Evolutionary conservation across 2,329 filamentous ascomycete genomes (phyloP).

Genomic region (Cladosporium oxysporum): DNA sequence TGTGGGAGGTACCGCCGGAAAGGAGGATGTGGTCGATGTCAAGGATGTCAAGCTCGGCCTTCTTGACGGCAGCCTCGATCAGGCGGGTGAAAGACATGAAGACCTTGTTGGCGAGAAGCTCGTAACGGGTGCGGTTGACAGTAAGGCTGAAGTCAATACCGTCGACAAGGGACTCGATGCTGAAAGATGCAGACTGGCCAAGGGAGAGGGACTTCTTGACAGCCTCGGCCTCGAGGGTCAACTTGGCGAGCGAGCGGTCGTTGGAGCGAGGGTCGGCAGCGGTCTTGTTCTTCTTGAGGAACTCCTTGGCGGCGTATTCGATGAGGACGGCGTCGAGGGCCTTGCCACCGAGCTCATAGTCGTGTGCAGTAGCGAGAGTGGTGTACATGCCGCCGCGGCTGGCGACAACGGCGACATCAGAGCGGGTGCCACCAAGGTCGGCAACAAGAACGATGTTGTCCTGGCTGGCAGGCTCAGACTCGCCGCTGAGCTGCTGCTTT

Average conservation of each 20-base stretch:
- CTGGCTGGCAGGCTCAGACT: slow-evolving; percentile 66
- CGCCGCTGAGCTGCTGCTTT: slow-evolving; percentile 45
- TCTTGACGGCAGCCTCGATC: slow-evolving; percentile 81
- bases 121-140: slow-evolving; percentile 91
- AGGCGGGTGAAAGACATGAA: slow-evolving; percentile 86
- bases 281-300: slow-evolving; percentile 91
- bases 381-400: slow-evolving; percentile 96
- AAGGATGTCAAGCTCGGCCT: slow-evolving; percentile 87
- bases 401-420: slow-evolving; percentile 86
- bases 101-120: slow-evolving; percentile 82
- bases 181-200: slow-evolving; percentile 85
- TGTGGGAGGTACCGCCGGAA: slow-evolving; percentile 88
- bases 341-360: slow-evolving; percentile 88
- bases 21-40: slow-evolving; percentile 95
- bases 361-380: slow-evolving; percentile 87
- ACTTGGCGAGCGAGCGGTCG: slow-evolving; percentile 80
- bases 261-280: slow-evolving; percentile 74
- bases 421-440: slow-evolving; percentile 88
- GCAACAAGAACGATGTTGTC: slow-evolving; percentile 93
- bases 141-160: slow-evolving; percentile 89
- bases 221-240: slow-evolving; percentile 86
- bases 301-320: slow-evolving; percentile 98
- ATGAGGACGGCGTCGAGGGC: slow-evolving; percentile 88
- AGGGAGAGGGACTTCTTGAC: slow-evolving; percentile 91
- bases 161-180: slow-evolving; percentile 84